A percentile compares a stretch with the other conserved stretches of the same genome.
phyloP scores from a whole-genome alignment of 2,329 filamentous ascomycete genomes.

The Taxawa tesnikishii region DNA sequence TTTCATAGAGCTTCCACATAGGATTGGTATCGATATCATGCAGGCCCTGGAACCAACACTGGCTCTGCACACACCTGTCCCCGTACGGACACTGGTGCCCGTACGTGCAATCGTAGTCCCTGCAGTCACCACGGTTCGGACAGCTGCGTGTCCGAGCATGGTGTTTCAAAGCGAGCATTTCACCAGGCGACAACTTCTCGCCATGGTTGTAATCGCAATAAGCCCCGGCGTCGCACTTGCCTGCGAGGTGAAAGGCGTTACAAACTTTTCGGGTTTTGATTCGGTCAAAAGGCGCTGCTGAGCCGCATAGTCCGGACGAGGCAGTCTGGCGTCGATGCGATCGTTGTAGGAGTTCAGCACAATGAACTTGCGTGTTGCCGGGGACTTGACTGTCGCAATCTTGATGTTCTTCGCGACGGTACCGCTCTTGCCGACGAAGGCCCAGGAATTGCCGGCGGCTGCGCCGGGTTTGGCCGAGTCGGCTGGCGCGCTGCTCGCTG shows the following conservation, averaged over 20 bases:
- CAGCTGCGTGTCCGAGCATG: constrained; percentile 29
- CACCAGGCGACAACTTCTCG: constrained; percentile 22
- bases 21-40: constrained; percentile 27
- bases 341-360: constrained; percentile 30
- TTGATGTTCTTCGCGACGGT: constrained; percentile 23
- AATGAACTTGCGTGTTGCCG: constrained; percentile 21
- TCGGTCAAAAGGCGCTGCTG: constrained; percentile 16
- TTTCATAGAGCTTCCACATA: constrained; percentile 15
- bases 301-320: constrained; percentile 15
- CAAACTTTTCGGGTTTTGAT: constrained; percentile 21
- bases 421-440: constrained; percentile 27
- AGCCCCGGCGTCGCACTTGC: constrained; percentile 25
- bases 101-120: constrained; percentile 28
- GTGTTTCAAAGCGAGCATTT: constrained; percentile 27
- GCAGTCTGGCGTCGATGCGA: constrained; percentile 27
- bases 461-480: constrained; percentile 9
- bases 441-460: constrained; percentile 22
- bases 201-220: constrained; percentile 32
- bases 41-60: constrained; percentile 24
- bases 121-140: constrained; percentile 21
- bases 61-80: constrained; percentile 22
- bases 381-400: constrained; percentile 21
- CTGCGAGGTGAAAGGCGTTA: constrained; percentile 24
- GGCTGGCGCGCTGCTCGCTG: neutral
- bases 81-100: constrained; percentile 29